These are phyloP conservation scores for Saksenaea oblongispora DNA, from an alignment of 371 early-diverging fungal species.

Conservation along the genomic window DNA sequence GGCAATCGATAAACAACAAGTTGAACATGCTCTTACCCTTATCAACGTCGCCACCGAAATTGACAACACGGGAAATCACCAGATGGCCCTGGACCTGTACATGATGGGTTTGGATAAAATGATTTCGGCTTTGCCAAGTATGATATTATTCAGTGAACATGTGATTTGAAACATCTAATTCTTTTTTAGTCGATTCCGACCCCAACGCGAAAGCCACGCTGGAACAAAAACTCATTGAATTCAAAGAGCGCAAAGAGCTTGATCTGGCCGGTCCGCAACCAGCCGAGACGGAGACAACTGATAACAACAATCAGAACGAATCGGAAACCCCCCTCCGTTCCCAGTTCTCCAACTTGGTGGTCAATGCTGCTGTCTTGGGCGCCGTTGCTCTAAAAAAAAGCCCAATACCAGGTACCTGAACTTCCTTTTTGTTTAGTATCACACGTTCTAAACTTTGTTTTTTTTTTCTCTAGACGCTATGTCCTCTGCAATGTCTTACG, in stretches of 20 bases:
- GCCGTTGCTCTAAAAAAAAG: slow-evolving; percentile 69
- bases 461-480: slow-evolving; percentile 39
- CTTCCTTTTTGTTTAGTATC: not conserved
- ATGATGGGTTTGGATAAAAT: slow-evolving; percentile 49
- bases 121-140: slow-evolving; percentile 55
- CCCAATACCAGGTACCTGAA: slow-evolving; percentile 54
- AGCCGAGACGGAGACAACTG: slow-evolving; percentile 9
- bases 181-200: slow-evolving; percentile 46
- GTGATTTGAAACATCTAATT: not conserved
- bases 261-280: slow-evolving; percentile 10
- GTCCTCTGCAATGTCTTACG: slow-evolving; percentile 39
- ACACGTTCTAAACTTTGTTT: not conserved
- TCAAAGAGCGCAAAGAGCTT: slow-evolving; percentile 22
- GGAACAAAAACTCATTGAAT: slow-evolving; percentile 33
- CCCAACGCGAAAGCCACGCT: slow-evolving; percentile 40
- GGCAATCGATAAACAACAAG: slow-evolving; percentile 36
- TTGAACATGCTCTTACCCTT: slow-evolving; percentile 51
- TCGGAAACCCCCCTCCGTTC: slow-evolving; percentile 14
- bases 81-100: slow-evolving; percentile 54
- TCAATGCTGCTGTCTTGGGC: slow-evolving; percentile 51
- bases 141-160: slow-evolving; percentile 8
- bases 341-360: slow-evolving; percentile 45
- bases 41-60: slow-evolving; percentile 51
- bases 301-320: slow-evolving; percentile 10
- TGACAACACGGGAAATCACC: slow-evolving; percentile 41